A percentile compares a stretch with the other conserved stretches of the same genome.
These are phyloP conservation scores for Graphium sp. DNA, from an alignment of 2,329 filamentous ascomycete species.

Conservation along the genomic window DNA sequence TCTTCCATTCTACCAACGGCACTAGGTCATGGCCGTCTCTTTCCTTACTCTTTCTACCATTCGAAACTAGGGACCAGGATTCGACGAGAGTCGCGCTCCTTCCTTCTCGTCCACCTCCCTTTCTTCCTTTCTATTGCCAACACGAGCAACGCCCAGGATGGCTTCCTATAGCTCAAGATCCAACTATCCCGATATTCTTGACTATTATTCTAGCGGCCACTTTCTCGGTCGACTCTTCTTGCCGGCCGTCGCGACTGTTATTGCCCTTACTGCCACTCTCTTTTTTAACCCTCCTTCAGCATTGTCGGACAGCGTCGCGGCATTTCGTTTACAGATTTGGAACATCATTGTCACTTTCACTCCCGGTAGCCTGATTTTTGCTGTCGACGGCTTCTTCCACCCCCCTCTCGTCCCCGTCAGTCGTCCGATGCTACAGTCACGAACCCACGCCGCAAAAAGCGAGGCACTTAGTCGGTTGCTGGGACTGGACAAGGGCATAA, in stretches of 20 bases:
- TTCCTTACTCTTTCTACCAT: no score
- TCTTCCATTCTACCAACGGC: no score
- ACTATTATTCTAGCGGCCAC: constrained; percentile 10
- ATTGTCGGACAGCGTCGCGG: constrained; percentile 11
- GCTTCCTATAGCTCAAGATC: no score
- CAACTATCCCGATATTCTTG: no score
- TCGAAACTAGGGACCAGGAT: no score
- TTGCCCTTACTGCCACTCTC: constrained; percentile 15
- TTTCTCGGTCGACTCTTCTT: constrained; percentile 15
- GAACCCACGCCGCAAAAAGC: constrained; percentile 41
- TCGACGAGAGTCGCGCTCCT: no score
- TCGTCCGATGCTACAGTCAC: constrained; percentile 18
- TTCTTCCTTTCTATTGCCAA: no score
- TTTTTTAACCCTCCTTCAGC: constrained; percentile 15
- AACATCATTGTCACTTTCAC: constrained; percentile 38
- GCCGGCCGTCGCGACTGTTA: constrained; percentile 16
- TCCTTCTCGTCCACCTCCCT: no score
- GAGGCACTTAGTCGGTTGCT: constrained; percentile 47
- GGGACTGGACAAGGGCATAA: constrained; percentile 36
- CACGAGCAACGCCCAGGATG: no score
- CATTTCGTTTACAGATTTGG: constrained; percentile 34
- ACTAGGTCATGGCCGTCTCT: no score
- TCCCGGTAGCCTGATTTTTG: constrained; percentile 39
- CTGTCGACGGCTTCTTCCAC: constrained; percentile 36
- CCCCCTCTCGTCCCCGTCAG: constrained; percentile 23